Evolutionary conservation across 805 yeast genomes (phyloP), one percentile per base, ranked within the genome.

Genomic region (Wickerhamiella shivajii): DNA sequence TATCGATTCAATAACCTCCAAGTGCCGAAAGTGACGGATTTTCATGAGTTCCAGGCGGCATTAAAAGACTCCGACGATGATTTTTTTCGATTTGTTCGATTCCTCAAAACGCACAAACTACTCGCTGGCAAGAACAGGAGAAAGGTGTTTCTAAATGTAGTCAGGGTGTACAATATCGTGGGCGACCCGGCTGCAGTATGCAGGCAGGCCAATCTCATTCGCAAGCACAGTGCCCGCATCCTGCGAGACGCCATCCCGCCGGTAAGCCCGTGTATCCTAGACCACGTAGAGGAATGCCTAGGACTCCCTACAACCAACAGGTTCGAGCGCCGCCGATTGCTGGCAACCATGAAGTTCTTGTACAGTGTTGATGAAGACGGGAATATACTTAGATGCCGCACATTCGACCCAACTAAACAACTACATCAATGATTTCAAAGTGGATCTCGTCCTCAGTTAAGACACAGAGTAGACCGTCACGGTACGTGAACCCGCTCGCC

Each of bases 1-100:
- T 47, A 21, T 34, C 31, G 29, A 24, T 24, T 49, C 34, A 39
- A 36, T 25, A 41, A 47, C 26, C 6, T 47, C 31, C 34, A 27
- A 6, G 25, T 39, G 11, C 53, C 53, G 1, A 9, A 6, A 5
- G 27, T 29, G 9, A 15, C 21, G 15, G 34, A 44, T 2, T 28
- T 42, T 16, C 41, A 27, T 4, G 39, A 40, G 24, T 44, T 45
- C 28, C 16, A 13, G 7, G 24, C 18, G 6, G 33, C 26, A 3
- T 24, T 13, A 15, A 15, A 22, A 10, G 9, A 18, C 3, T 18
- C 26, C 15, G 18, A 27, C 8, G 29, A 20, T 18, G 20, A 39
- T 5, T 45, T 36, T 21, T 44, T 39, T 31, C 20, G 31, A 29
- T 44, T 41, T 21, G 30, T 41, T 10, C 23, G 23, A 4, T 12